Evolutionary conservation across 2,329 filamentous ascomycete species (phyloP).

Genomic region (Cercospora janseana): DNA sequence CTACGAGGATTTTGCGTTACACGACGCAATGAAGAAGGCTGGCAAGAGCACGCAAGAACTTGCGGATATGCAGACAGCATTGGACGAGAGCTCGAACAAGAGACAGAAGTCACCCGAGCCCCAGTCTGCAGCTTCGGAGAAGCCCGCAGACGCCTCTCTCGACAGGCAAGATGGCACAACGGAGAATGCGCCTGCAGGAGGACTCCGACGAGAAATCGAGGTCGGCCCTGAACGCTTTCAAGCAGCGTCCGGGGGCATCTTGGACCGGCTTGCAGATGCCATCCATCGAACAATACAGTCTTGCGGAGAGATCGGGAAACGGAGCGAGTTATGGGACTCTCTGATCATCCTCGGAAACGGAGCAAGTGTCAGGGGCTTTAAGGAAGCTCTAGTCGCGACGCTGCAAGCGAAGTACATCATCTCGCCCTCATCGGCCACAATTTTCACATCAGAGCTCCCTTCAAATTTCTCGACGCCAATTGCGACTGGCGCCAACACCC

Average conservation of each 20-base stretch:
- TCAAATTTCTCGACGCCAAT: slow-evolving; percentile 89
- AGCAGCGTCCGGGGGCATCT: slow-evolving; percentile 62
- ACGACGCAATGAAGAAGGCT: slow-evolving; percentile 55
- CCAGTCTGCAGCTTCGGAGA: slow-evolving; percentile 36
- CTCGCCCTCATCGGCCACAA: slow-evolving; percentile 87
- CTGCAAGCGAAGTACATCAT: slow-evolving; percentile 81
- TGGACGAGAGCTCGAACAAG: slow-evolving; percentile 48
- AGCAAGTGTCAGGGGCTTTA: slow-evolving; percentile 70
- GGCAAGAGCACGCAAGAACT: slow-evolving; percentile 48
- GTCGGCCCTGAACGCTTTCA: slow-evolving; percentile 73
- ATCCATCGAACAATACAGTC: slow-evolving; percentile 81
- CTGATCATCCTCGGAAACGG: slow-evolving; percentile 91
- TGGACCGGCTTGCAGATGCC: slow-evolving; percentile 79
- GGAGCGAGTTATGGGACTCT: slow-evolving; percentile 86
- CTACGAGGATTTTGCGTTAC: slow-evolving; percentile 64
- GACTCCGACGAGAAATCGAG: slow-evolving; percentile 63
- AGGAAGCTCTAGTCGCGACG: slow-evolving; percentile 79
- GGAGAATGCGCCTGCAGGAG: slow-evolving; percentile 29
- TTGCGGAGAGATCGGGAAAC: slow-evolving; percentile 80
- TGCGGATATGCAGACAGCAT: slow-evolving; percentile 52
- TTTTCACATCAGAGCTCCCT: slow-evolving; percentile 94
- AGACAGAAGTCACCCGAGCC: slow-evolving; percentile 41
- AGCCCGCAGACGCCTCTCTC: slow-evolving; percentile 35
- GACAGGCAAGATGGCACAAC: slow-evolving; percentile 26
- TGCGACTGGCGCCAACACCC: slow-evolving; percentile 88